Evolutionary conservation across 2,329 filamentous ascomycete species (phyloP), one percentile per base, ranked within the genome.

Genomic region (Stachybotrys echinatus): DNA sequence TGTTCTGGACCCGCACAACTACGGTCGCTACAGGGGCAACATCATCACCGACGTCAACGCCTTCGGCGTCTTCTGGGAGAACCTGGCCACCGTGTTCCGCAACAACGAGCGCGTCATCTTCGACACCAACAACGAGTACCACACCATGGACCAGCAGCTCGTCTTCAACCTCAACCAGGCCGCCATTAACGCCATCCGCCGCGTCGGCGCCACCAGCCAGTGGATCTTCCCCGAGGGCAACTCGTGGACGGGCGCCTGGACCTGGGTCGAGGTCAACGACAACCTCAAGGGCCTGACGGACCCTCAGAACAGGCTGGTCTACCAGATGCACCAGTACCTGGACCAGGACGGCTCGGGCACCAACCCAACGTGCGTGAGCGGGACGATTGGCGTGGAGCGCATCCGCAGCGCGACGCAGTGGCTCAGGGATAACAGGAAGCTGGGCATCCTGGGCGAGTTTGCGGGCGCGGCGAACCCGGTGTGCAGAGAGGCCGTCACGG

Each of bases 61-160:
- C 55, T 85, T 85, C 65, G 65, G 73, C 45, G 68, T 74, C 17
- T 85, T 76, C 69, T 85, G 80, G 78, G 68, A 65, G 40, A 81
- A 74, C 44, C 60, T 85, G 12, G 82, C 81, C 7, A 66, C 64
- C 7, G 66, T 72, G 45, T 85, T 83, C 64, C 71, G 68, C 53
- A 60, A 62, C 61, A 81, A 85, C 66, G 58, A 67, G 46, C 71
- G 72, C 42, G 81, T 85, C 60, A 74, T 85, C 61, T 84, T 84
- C 54, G 81, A 85, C 66, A 84, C 79, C 55, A 85, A 85, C 75
- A 86, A 85, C 65, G 82, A 85, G 71, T 84, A 81, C 65, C 72
- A 85, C 63, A 75, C 76, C 61, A 82, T 84, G 74, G 76, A 81
- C 58, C 79, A 84, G 64, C 64, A 63, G 1, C 73, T 84, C 14